These are phyloP conservation scores for Pichia eremophila DNA, from an alignment of 805 yeast species.

Conservation along the genomic window DNA sequence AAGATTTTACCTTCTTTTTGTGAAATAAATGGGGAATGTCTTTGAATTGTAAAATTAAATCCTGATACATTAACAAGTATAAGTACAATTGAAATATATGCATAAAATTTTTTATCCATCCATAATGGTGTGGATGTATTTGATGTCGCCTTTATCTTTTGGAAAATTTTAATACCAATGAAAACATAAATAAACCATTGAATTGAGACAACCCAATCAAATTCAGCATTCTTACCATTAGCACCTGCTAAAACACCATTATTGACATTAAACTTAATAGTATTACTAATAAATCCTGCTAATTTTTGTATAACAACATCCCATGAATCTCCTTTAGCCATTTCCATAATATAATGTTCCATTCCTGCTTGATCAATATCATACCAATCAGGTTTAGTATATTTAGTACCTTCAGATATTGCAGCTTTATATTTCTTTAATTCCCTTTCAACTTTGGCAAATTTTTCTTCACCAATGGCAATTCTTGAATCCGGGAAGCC, in stretches of 20 bases:
- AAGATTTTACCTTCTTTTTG: conserved; percentile 35
- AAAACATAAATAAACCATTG: conserved; percentile 6
- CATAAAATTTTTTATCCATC: conserved; percentile 10
- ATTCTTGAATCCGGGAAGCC: conserved; percentile 36
- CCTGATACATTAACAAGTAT: conserved; percentile 49
- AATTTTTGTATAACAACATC: conserved; percentile 5
- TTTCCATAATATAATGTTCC: conserved; percentile 11
- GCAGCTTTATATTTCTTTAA: neutral
- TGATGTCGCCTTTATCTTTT: neutral
- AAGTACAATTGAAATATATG: conserved; percentile 26
- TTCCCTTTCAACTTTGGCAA: neutral
- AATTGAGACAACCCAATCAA: conserved; percentile 3
- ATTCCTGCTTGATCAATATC: conserved; percentile 7
- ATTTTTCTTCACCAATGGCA: conserved; percentile 4
- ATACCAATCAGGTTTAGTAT: conserved; percentile 3
- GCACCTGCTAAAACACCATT: neutral
- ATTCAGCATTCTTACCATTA: neutral
- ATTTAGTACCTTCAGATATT: conserved; percentile 1
- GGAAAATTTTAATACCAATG: conserved; percentile 4
- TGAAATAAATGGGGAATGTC: conserved; percentile 55
- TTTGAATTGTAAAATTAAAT: conserved; percentile 50
- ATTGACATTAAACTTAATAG: conserved; percentile 3
- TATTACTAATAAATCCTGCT: conserved; percentile 3
- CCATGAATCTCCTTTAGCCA: conserved; percentile 10
- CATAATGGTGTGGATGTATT: neutral